phyloP scores from a whole-genome alignment of 345 rosid species.

The Durio zibethinus region DNA sequence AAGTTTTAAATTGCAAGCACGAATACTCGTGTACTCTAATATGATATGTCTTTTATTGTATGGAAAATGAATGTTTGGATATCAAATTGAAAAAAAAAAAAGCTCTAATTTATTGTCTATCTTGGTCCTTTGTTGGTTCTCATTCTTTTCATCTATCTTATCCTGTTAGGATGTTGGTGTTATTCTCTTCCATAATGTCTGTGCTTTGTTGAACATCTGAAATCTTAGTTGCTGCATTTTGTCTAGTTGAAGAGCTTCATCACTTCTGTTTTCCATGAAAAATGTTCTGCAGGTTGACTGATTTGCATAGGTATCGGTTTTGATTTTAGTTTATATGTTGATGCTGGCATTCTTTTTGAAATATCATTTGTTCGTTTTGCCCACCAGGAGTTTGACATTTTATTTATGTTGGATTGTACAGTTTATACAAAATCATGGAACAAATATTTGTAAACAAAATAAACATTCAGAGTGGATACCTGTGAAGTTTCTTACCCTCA shows the following conservation, averaged over 20 bases:
- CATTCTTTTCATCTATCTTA: background rate
- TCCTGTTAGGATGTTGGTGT: background rate
- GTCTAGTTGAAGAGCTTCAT: background rate
- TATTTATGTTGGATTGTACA: slow-evolving; percentile 32
- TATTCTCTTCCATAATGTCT: background rate
- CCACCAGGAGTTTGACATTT: slow-evolving; percentile 18
- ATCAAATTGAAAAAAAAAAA: background rate
- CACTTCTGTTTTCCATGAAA: background rate
- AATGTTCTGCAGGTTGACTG: background rate
- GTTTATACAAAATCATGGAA: no score
- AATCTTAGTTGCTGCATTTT: slow-evolving; percentile 6
- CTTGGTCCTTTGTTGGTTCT: background rate
- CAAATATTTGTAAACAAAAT: slow-evolving; percentile 43
- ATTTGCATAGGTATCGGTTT: background rate
- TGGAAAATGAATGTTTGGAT: background rate
- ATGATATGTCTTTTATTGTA: background rate
- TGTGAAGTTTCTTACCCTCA: slow-evolving; percentile 61
- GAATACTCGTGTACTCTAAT: background rate
- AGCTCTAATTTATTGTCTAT: background rate
- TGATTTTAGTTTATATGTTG: background rate
- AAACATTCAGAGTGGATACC: slow-evolving; percentile 40
- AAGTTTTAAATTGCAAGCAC: background rate
- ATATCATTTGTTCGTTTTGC: background rate
- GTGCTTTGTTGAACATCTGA: background rate
- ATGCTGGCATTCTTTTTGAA: background rate